phyloP scores from a whole-genome alignment of 768 basidiomycete genomes.

The Thelephora aurantiotincta region DNA sequence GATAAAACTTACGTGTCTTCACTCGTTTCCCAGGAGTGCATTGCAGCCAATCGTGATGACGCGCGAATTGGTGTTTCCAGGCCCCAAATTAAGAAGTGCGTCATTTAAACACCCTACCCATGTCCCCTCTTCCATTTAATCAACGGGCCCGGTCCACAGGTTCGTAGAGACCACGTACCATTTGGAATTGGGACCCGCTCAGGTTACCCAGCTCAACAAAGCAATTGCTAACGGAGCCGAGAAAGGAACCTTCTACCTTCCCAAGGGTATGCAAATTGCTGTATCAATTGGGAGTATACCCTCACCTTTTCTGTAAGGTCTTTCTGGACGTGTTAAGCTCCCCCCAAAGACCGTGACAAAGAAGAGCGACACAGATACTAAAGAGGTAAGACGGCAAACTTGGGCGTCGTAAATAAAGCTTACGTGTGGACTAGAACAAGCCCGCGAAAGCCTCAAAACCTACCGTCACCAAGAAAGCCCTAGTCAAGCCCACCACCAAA shows the following conservation, averaged over 20 bases:
- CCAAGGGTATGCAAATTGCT: constrained; percentile 49
- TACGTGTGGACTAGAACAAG: constrained; percentile 9
- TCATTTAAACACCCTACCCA: constrained; percentile 9
- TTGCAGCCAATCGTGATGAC: constrained; percentile 57
- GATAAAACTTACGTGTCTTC: constrained; percentile 1
- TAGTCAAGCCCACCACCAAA: constrained; percentile 9
- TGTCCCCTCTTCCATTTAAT: constrained; percentile 7
- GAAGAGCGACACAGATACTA: constrained; percentile 32
- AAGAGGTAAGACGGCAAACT: constrained; percentile 32
- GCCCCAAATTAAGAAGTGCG: constrained; percentile 86
- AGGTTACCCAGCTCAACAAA: constrained; percentile 63
- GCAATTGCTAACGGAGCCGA: constrained; percentile 76
- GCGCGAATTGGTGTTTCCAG: constrained; percentile 78
- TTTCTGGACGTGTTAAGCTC: constrained; percentile 48
- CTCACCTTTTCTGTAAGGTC: constrained; percentile 15
- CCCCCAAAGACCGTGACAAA: constrained; percentile 40
- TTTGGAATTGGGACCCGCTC: constrained; percentile 65
- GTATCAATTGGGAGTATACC: not conserved
- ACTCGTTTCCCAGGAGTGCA: constrained; percentile 54
- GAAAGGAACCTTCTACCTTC: constrained; percentile 71
- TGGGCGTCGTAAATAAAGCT: constrained; percentile 8
- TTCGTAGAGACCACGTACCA: constrained; percentile 77
- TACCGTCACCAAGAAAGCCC: constrained; percentile 10
- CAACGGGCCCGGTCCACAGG: constrained; percentile 25
- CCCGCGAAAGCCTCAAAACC: constrained; percentile 14